Percentiles rank a stretch among this genome's conserved stretches.
These are phyloP conservation scores for Calonectria henricotiae DNA, from an alignment of 2,329 filamentous ascomycete genomes.

Conservation along the genomic window DNA sequence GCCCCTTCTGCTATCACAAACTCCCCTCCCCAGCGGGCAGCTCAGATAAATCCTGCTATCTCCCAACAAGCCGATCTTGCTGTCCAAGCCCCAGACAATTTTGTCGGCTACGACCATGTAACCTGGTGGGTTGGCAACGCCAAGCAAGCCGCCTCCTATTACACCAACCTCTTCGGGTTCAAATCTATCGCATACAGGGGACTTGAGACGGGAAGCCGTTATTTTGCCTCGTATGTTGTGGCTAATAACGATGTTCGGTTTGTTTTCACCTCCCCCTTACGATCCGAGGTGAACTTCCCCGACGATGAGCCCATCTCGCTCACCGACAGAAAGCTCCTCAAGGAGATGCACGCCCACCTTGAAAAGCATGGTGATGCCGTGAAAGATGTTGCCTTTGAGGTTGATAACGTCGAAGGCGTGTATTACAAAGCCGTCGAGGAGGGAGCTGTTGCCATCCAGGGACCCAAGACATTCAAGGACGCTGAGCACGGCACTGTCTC, in stretches of 20 bases:
- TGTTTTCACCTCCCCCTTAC: conserved; percentile 86
- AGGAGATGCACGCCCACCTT: conserved; percentile 86
- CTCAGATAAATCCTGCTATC: conserved; percentile 56
- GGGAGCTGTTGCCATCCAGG: conserved; percentile 75
- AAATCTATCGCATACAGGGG: conserved; percentile 86
- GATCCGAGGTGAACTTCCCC: conserved; percentile 71
- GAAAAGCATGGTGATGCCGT: conserved; percentile 93
- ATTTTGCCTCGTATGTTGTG: conserved; percentile 88
- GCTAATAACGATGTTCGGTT: conserved; percentile 84
- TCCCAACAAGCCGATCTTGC: conserved; percentile 67
- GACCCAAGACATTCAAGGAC: conserved; percentile 71
- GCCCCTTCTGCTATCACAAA: conserved; percentile 73
- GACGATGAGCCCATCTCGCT: conserved; percentile 74
- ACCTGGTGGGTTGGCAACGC: conserved; percentile 98
- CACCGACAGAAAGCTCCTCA: conserved; percentile 77
- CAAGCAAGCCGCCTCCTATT: conserved; percentile 93
- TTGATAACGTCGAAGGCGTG: conserved; percentile 88
- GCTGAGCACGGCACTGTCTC: conserved; percentile 77
- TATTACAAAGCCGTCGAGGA: conserved; percentile 81
- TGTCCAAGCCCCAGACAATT: conserved; percentile 71
- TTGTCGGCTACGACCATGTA: conserved; percentile 92
- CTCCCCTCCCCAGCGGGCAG: conserved; percentile 64
- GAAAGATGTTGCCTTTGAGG: conserved; percentile 95
- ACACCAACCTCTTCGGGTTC: conserved; percentile 91
- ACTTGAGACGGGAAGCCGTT: conserved; percentile 88